Conservation (phyloP, 352 stramenopile species). For the Phytopythium ostracodes region DNA sequence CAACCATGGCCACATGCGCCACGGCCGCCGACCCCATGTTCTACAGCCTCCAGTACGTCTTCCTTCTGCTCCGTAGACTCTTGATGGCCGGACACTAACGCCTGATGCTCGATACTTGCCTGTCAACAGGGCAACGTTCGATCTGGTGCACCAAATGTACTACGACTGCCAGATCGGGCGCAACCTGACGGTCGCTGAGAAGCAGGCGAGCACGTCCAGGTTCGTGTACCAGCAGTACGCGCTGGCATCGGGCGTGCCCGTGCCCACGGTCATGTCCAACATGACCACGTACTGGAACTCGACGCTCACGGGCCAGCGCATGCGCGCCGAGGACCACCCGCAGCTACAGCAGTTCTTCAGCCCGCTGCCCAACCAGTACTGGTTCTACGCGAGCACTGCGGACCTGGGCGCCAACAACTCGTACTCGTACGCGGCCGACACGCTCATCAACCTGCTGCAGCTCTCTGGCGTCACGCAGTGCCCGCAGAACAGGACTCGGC, state of each 20-base stretch:
- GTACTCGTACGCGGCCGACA: constrained; percentile 61
- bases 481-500: constrained; percentile 35
- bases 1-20: constrained; percentile 41
- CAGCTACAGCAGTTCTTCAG: constrained; percentile 42
- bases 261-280: constrained; percentile 29
- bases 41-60: constrained; percentile 71
- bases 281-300: constrained; percentile 48
- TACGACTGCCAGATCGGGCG: constrained; percentile 62
- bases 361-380: constrained; percentile 54
- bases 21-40: constrained; percentile 66
- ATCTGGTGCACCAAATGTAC: constrained; percentile 64
- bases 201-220: constrained; percentile 25
- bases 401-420: constrained; percentile 45
- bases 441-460: constrained; percentile 35
- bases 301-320: constrained; percentile 12
- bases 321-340: constrained; percentile 38
- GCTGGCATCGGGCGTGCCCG: neutral
- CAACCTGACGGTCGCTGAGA: constrained; percentile 43
- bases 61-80: neutral
- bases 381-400: constrained; percentile 41
- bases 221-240: constrained; percentile 40
- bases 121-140: constrained; percentile 37
- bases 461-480: constrained; percentile 24
- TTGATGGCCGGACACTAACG: neutral
- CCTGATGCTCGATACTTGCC: constrained; percentile 3